Percentiles rank a stretch among this genome's conserved stretches.
These are phyloP conservation scores for Candida caryicola DNA, from an alignment of 805 yeast genomes.

Conservation along the genomic window DNA sequence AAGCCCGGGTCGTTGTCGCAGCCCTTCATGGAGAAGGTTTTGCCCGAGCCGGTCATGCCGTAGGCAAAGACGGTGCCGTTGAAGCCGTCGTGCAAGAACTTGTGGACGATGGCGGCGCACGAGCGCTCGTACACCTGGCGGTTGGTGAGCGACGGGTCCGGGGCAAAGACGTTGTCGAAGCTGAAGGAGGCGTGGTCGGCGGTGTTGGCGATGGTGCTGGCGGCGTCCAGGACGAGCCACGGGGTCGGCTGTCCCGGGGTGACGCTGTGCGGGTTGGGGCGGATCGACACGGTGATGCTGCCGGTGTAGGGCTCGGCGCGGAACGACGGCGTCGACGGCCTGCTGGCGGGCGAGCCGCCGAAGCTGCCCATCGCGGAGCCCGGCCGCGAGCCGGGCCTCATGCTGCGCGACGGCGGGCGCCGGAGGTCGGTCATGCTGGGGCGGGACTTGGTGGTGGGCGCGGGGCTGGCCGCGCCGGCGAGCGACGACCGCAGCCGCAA, in stretches of 20 bases:
- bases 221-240: conserved; percentile 45
- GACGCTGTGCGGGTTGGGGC: conserved; percentile 64
- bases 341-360: conserved; percentile 17
- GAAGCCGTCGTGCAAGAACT: conserved; percentile 64
- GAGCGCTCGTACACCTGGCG: conserved; percentile 54
- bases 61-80: conserved; percentile 91
- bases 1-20: conserved; percentile 61
- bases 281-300: conserved; percentile 68
- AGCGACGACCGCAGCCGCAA: conserved; percentile 27
- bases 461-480: conserved; percentile 11
- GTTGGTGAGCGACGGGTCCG: conserved; percentile 45
- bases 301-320: conserved; percentile 55
- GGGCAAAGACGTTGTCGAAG: conserved; percentile 78
- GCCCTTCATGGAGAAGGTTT: conserved; percentile 86
- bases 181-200: conserved; percentile 60
- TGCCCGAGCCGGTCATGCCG: conserved; percentile 94
- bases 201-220: conserved; percentile 41
- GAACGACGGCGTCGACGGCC: conserved; percentile 40
- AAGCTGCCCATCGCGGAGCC: conserved; percentile 33
- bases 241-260: conserved; percentile 31
- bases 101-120: conserved; percentile 52
- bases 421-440: conserved; percentile 20
- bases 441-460: conserved; percentile 6
- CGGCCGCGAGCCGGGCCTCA: conserved; percentile 34
- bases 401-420: conserved; percentile 30